Evolutionary conservation across 306 rosid species (phyloP).

Genomic region (Rosa persica): DNA sequence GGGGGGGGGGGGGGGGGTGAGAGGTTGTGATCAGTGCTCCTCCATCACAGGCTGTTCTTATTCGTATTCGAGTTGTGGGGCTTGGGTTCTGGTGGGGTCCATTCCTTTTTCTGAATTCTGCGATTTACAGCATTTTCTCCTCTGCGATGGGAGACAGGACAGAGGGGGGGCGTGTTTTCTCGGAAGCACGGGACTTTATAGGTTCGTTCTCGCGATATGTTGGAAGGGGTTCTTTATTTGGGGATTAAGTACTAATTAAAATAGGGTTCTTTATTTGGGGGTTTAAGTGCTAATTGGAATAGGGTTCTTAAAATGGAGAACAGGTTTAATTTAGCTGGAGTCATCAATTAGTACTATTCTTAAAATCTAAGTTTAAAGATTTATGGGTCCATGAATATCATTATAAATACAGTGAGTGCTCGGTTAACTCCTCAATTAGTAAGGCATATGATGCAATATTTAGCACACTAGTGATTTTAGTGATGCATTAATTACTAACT

Average conservation of each 20-base stretch:
- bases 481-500: too few relatives aligned
- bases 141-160: slow-evolving; percentile 5
- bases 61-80: slow-evolving; percentile 33
- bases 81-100: slow-evolving; percentile 38
- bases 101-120: background rate
- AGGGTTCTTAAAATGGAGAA: background rate
- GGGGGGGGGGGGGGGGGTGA: slow-evolving; percentile 21
- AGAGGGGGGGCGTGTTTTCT: background rate
- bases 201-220: background rate
- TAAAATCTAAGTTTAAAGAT: background rate
- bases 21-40: slow-evolving; percentile 49
- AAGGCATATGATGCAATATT: too few relatives aligned
- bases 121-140: slow-evolving; percentile 7
- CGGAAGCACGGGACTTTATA: background rate
- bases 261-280: background rate
- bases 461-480: too few relatives aligned
- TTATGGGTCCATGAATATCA: background rate
- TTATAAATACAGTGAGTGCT: background rate
- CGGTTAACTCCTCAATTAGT: too few relatives aligned
- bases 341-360: background rate
- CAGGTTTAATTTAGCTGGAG: slow-evolving; percentile 3
- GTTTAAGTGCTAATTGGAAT: background rate
- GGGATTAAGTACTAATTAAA: background rate
- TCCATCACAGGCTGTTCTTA: slow-evolving; percentile 63
- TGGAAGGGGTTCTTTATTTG: background rate